Percentiles rank a stretch among this genome's conserved stretches.
Evolutionary conservation across 768 basidiomycete species (phyloP).

Genomic region (Mycena galericulata): DNA sequence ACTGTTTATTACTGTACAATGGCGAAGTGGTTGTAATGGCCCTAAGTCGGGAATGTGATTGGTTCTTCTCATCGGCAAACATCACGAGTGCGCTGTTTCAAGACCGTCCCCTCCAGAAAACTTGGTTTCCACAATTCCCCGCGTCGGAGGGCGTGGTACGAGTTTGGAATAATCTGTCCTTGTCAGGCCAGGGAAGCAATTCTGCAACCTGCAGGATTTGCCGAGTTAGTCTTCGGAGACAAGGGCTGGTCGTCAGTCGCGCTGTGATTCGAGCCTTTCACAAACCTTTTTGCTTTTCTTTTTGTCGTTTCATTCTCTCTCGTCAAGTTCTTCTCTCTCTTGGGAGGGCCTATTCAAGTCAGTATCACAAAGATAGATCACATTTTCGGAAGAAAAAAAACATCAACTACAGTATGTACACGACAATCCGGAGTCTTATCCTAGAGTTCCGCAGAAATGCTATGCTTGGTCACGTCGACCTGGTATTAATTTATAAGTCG

Average conservation of each 20-base stretch:
- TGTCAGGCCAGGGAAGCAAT: slow-evolving; percentile 93
- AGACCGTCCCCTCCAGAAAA: slow-evolving; percentile 95
- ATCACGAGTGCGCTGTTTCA: slow-evolving; percentile 90
- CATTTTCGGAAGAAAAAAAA: too few relatives aligned
- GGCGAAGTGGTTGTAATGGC: slow-evolving; percentile 86
- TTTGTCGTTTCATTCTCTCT: not conserved
- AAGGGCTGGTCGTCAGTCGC: slow-evolving; percentile 88
- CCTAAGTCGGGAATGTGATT: slow-evolving; percentile 84
- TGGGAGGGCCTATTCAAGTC: too few relatives aligned
- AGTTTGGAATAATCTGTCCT: slow-evolving; percentile 87
- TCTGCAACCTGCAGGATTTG: slow-evolving; percentile 88
- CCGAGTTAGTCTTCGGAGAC: slow-evolving; percentile 95
- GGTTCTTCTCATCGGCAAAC: slow-evolving; percentile 69
- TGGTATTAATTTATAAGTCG: too few relatives aligned
- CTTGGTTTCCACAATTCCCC: slow-evolving; percentile 84
- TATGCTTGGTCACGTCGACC: too few relatives aligned
- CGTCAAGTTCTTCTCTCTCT: too few relatives aligned
- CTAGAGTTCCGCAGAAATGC: too few relatives aligned
- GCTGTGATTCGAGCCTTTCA: slow-evolving; percentile 79
- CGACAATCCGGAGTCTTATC: too few relatives aligned
- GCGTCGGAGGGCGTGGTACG: slow-evolving; percentile 70
- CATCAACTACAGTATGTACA: too few relatives aligned
- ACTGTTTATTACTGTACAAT: slow-evolving; percentile 46
- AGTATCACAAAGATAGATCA: too few relatives aligned
- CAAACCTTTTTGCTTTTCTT: slow-evolving; percentile 74